phyloP scores from a whole-genome alignment of 768 basidiomycete genomes.

The Termitomyces eurrhizus region DNA sequence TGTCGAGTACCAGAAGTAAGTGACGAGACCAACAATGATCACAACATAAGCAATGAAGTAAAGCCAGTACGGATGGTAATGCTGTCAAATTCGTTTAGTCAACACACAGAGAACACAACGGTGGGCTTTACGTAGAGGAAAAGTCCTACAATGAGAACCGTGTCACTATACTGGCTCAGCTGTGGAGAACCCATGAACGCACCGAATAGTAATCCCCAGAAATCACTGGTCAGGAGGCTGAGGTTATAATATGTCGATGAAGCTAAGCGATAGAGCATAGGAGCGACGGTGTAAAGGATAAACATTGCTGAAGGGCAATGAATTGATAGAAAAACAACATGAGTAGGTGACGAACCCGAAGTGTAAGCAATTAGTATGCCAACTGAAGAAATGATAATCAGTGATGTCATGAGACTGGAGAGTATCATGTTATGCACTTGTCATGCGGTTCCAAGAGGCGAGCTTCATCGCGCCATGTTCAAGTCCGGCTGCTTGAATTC shows the following conservation, averaged over 20 bases:
- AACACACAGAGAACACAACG: neutral
- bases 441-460: constrained; percentile 70
- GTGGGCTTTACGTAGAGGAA: constrained; percentile 41
- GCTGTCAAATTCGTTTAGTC: constrained; percentile 35
- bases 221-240: constrained; percentile 83
- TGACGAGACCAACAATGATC: constrained; percentile 67
- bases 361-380: constrained; percentile 41
- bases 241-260: constrained; percentile 86
- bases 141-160: constrained; percentile 29
- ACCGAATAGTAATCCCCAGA: constrained; percentile 82
- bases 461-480: constrained; percentile 66
- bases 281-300: constrained; percentile 81
- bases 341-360: constrained; percentile 24
- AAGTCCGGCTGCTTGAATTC: constrained; percentile 69
- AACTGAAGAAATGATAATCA: constrained; percentile 24
- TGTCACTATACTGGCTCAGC: neutral
- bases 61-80: constrained; percentile 82
- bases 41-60: constrained; percentile 80
- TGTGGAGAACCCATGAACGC: constrained; percentile 13
- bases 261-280: constrained; percentile 80
- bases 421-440: constrained; percentile 39
- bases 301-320: constrained; percentile 57
- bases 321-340: neutral
- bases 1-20: constrained; percentile 86
- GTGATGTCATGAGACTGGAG: constrained; percentile 6